phyloP scores from a whole-genome alignment of 345 rosid species.

The Sisymbrium irio region DNA sequence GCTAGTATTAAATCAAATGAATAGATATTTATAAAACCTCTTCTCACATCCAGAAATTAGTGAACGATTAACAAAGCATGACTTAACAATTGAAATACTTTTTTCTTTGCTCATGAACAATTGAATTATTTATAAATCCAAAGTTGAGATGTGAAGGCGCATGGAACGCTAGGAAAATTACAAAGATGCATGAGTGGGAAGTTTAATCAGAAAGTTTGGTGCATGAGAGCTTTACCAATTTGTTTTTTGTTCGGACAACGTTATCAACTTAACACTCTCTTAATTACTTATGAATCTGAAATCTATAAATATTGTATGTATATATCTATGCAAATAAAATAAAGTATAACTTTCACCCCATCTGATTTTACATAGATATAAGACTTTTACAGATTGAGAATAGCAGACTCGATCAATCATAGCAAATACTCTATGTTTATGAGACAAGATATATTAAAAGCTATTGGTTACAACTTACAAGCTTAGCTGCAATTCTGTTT shows the following conservation, averaged over 20 bases:
- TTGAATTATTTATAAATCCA: neutral
- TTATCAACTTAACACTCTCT: neutral
- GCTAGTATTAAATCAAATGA: too few relatives aligned
- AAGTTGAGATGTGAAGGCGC: constrained; percentile 34
- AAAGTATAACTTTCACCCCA: too few relatives aligned
- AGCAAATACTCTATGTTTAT: neutral
- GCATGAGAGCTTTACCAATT: constrained; percentile 36
- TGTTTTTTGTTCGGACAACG: neutral
- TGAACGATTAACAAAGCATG: neutral
- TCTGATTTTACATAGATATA: neutral
- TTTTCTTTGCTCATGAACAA: neutral
- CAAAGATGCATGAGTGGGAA: constrained; percentile 55
- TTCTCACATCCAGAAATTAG: neutral
- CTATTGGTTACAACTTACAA: neutral
- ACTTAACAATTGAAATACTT: neutral
- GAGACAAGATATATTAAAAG: too few relatives aligned
- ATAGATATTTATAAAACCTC: neutral
- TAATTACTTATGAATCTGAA: neutral
- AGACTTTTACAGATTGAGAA: neutral
- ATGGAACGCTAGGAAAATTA: constrained; percentile 27
- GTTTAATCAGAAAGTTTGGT: constrained; percentile 87
- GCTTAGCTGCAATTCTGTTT: neutral
- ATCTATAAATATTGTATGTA: neutral
- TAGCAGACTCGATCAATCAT: neutral
- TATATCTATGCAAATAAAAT: neutral